Conservation (phyloP, 352 stramenopile species). For the Pythium coloratum region DNA sequence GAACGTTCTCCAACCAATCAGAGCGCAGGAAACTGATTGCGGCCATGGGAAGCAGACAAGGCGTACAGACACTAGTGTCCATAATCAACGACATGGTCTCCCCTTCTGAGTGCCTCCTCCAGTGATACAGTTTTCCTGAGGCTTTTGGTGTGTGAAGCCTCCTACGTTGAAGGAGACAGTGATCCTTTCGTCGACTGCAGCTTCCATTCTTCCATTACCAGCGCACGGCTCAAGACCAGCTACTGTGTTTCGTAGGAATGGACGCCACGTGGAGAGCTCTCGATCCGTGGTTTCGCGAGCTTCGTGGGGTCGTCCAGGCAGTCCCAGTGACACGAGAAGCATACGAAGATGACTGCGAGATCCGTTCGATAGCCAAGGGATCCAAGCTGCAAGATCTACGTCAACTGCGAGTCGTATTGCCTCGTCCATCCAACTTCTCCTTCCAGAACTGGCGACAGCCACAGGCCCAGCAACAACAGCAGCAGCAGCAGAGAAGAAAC, state of each 20-base stretch:
- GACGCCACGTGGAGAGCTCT: slow-evolving; percentile 10
- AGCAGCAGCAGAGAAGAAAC: not conserved
- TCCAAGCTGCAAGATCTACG: slow-evolving; percentile 3
- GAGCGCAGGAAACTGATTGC: not conserved
- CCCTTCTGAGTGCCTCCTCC: not conserved
- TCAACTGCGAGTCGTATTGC: slow-evolving; percentile 12
- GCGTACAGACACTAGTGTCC: not conserved
- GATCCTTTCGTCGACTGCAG: not conserved
- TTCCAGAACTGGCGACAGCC: not conserved
- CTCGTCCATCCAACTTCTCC: slow-evolving; percentile 6
- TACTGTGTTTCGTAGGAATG: not conserved
- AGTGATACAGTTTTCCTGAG: not conserved
- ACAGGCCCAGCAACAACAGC: not conserved
- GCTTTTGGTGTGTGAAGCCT: too few relatives aligned
- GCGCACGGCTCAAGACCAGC: not conserved
- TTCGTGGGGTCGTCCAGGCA: slow-evolving; percentile 11
- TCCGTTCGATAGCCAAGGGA: not conserved
- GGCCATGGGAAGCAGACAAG: not conserved
- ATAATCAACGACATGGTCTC: not conserved
- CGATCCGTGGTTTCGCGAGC: slow-evolving; percentile 19
- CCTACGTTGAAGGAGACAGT: not conserved
- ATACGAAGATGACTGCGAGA: not conserved
- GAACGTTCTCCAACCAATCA: slow-evolving; percentile 2
- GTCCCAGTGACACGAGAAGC: not conserved
- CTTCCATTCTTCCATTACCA: not conserved